Evolutionary conservation across 345 rosid species (phyloP).

Genomic region (Clausena lansium): DNA sequence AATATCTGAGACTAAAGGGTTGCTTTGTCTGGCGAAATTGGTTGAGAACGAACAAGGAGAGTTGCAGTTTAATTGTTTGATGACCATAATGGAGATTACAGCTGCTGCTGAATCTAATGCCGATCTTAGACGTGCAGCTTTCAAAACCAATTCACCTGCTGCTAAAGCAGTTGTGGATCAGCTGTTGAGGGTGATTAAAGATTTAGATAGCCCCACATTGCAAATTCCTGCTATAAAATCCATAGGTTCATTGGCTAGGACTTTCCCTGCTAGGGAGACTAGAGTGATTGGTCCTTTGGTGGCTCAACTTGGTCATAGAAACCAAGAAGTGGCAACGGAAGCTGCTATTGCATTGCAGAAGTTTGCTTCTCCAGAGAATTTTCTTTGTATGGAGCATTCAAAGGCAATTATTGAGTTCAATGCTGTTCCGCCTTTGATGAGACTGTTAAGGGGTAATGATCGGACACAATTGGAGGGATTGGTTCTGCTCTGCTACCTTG

Average conservation of each 20-base stretch:
- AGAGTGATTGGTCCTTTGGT: slow-evolving; percentile 71
- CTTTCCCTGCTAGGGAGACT: slow-evolving; percentile 84
- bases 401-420: slow-evolving; percentile 63
- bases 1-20: slow-evolving; percentile 87
- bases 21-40: slow-evolving; percentile 84
- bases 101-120: slow-evolving; percentile 67
- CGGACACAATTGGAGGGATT: slow-evolving; percentile 55
- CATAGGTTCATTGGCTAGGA: slow-evolving; percentile 81
- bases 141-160: slow-evolving; percentile 81
- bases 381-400: slow-evolving; percentile 55
- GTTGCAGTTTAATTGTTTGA: slow-evolving; percentile 71
- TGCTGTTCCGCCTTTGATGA: slow-evolving; percentile 59
- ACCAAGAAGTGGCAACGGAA: slow-evolving; percentile 62
- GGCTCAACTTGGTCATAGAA: slow-evolving; percentile 42
- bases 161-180: slow-evolving; percentile 90
- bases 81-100: slow-evolving; percentile 84
- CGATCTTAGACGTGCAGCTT: slow-evolving; percentile 79
- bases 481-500: slow-evolving; percentile 72
- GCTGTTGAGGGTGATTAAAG: slow-evolving; percentile 59
- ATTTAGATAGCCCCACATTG: slow-evolving; percentile 44
- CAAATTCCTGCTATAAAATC: slow-evolving; percentile 67
- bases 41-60: slow-evolving; percentile 70
- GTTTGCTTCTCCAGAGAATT: slow-evolving; percentile 64
- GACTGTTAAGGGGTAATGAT: slow-evolving; percentile 57
- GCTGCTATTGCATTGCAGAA: slow-evolving; percentile 75